Evolutionary conservation across 768 basidiomycete species (phyloP).

Genomic region (Podaxis carcinomalis): DNA sequence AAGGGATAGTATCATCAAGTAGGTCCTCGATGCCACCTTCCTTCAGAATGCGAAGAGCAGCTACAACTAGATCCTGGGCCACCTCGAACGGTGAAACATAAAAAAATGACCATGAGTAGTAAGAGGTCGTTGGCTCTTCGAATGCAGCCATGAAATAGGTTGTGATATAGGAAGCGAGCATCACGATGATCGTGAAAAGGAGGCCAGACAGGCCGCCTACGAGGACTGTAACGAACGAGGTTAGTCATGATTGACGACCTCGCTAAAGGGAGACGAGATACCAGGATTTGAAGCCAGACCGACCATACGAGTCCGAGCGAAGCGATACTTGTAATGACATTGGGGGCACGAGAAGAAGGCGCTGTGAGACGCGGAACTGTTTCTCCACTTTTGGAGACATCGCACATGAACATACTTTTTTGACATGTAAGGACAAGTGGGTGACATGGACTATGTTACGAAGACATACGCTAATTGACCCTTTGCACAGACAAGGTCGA

Average conservation of each 20-base stretch:
- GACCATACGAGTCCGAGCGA: slow-evolving; percentile 62
- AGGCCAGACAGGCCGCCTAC: slow-evolving; percentile 57
- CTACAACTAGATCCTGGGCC: slow-evolving; percentile 56
- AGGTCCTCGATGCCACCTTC: slow-evolving; percentile 46
- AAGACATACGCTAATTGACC: slow-evolving; percentile 59
- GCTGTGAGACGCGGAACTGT: slow-evolving; percentile 50
- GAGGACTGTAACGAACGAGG: slow-evolving; percentile 42
- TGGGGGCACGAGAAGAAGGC: slow-evolving; percentile 81
- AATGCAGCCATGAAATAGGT: slow-evolving; percentile 61
- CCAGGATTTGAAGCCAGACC: slow-evolving; percentile 80
- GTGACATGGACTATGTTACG: slow-evolving; percentile 1
- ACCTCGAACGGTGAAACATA: slow-evolving; percentile 53
- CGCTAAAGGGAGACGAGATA: slow-evolving; percentile 24
- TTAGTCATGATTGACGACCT: slow-evolving; percentile 5
- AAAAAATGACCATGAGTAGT: slow-evolving; percentile 36
- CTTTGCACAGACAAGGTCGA: slow-evolving; percentile 76
- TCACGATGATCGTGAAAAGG: slow-evolving; percentile 60
- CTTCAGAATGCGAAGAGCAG: slow-evolving; percentile 56
- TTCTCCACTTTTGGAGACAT: slow-evolving; percentile 76
- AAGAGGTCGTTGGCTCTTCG: slow-evolving; percentile 41
- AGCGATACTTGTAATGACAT: slow-evolving; percentile 75
- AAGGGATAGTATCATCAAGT: slow-evolving; percentile 28
- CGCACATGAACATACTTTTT: slow-evolving; percentile 75
- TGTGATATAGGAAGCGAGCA: slow-evolving; percentile 67
- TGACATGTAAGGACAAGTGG: not conserved